Evolutionary conservation across 2,329 filamentous ascomycete species (phyloP).

Genomic region (Trichocomaceae sp.): DNA sequence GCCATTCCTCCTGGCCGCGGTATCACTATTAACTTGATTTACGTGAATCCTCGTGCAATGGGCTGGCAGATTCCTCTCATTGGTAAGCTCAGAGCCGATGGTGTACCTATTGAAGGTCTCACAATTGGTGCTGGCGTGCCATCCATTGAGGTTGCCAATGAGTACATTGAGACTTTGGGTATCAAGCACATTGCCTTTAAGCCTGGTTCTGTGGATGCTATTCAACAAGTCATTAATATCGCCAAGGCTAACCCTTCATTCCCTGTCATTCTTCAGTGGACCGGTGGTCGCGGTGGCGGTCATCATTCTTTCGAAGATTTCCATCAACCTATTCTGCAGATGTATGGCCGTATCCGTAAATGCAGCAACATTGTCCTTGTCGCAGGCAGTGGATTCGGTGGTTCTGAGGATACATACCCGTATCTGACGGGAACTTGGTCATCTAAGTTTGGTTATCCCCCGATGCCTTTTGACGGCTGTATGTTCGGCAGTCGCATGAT

Average conservation of each 20-base stretch:
- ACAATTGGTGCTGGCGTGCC: conserved; percentile 91
- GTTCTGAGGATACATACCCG: conserved; percentile 82
- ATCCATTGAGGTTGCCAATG: conserved; percentile 84
- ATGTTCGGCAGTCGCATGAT: conserved; percentile 91
- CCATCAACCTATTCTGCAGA: conserved; percentile 81
- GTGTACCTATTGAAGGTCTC: conserved; percentile 83
- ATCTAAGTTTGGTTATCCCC: conserved; percentile 75
- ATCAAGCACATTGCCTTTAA: conserved; percentile 94
- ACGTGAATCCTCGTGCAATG: conserved; percentile 84
- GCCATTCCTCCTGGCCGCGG: conserved; percentile 77
- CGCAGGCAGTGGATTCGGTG: conserved; percentile 86
- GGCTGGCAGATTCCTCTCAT: conserved; percentile 86
- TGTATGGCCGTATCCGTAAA: conserved; percentile 83
- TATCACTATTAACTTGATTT: conserved; percentile 85
- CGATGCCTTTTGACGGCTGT: conserved; percentile 91
- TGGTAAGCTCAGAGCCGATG: conserved; percentile 70
- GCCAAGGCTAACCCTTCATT: conserved; percentile 90
- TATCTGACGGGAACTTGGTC: conserved; percentile 89
- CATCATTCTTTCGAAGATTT: conserved; percentile 96
- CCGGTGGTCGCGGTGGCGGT: conserved; percentile 84
- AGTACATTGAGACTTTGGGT: conserved; percentile 88
- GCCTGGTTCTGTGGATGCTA: conserved; percentile 80
- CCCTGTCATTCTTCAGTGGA: conserved; percentile 92
- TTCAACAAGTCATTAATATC: conserved; percentile 85
- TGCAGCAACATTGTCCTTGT: conserved; percentile 82